Evolutionary conservation across 495 filamentous ascomycete species (phyloP), one percentile per base, ranked within the genome.

Genomic region (Corynascus novoguineensis): DNA sequence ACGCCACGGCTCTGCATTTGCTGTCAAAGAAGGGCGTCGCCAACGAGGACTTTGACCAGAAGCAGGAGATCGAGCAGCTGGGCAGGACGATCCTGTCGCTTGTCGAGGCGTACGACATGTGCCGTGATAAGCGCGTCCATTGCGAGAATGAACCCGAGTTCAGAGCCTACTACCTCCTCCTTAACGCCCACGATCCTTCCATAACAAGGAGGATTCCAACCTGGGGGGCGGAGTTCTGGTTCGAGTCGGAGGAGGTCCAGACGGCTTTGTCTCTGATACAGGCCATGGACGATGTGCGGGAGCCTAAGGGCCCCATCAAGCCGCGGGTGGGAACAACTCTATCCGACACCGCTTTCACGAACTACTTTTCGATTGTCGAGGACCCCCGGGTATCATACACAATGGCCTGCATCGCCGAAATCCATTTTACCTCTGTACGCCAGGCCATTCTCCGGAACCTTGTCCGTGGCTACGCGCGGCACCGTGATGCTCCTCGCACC

Each of bases 41-140:
- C 11, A 79, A 85, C 41, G 82, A 87, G 41, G 84, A 82, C n/a
- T 97, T 96, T 65, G 85, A 86, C 38, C 82, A 83, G 48, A 88
- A 91, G 52, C 92, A 97, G 68, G 95, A 99, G 67, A 81, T 89
- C 21, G 92, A 99, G 69, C 95, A 97, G 64, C 79, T 99, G 14
- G 86, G 87, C 61, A 88, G 91, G 62, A 88, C 92, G 1, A 79
- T 97, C 49, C 77, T 93, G 6, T 95, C 92, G 0, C 75, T 99
- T 4, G 87, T 90, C 66, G 88, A 95, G 58, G 86, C 91, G 55
- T 96, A 95, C 65, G 90, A 95, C 51, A 86, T 90, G 57, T 86
- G 85, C 66, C 72, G 69, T 21, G 68, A 71, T 17, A 74, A 75
- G 48, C 64, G 64, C 1, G 73, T 81, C 22, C 41, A 54, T 14